Base-by-base conservation (phyloP, 768 basidiomycete genomes). In the Agrocybe praecox region DNA sequence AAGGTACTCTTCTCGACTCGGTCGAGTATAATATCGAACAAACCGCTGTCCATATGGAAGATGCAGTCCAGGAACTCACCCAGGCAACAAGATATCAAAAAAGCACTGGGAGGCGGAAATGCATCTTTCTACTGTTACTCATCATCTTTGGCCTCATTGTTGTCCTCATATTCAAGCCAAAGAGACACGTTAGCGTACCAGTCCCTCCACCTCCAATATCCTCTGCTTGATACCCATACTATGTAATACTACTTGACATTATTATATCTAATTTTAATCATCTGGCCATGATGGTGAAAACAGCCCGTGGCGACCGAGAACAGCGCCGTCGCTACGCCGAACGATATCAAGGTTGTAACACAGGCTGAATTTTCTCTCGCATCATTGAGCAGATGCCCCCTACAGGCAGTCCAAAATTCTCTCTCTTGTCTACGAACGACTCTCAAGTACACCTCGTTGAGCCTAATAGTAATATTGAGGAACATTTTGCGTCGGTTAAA, bases 21-120 rank as follows among this genome's bases (percentile, higher is more conserved):
- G 84, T 98, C 54, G 97, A 99, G 73, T 99, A 94, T 75, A 99
- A 99, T 69, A 91, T 99, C 51, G 94, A 98, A 71, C 89, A 92
- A 71, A 92, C 96, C 5, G 89, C 89, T 17, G 83, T 83, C 29
- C 85, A 93, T 50, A 81, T 96, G 69, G 73, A 87, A 53, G 91
- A 92, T 45, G 94, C 95, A 19, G 94, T 90, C 34, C 84, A 85
- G 65, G 94, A 97, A 63, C 78, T 99, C 48, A 77, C 88, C 54
- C 78, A 85, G 14, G 97, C 97, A 5, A 91, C 90, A 69, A 94
- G 93, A 61, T 96, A 98, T 74, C 97, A 99, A 76, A 89, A 89
- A 67, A 94, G 90, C 67, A 94, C 96, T 2, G 95, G 96, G 42
- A 83, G 93, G 67, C 83, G 96, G 74, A 88, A 90, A 70, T 94